Base-by-base conservation (phyloP, 495 filamentous ascomycete species). In the Letharia lupina region DNA sequence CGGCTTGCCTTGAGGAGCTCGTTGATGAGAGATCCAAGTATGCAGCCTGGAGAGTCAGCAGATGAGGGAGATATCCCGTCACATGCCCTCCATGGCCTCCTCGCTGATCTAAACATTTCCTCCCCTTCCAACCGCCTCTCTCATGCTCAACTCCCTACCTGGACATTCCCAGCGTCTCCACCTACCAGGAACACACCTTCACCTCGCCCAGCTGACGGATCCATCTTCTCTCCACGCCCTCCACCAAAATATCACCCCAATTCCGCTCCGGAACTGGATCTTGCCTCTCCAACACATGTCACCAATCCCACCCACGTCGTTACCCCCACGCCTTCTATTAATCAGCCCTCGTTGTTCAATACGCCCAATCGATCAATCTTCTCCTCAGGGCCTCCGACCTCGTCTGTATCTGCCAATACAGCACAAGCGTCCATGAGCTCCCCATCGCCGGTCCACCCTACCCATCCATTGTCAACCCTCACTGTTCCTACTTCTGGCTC, bases 361-460 rank as follows among this genome's bases (percentile, higher is more conserved):
- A 73, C 73, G 16, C 73, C 75, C 23, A 70, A 64, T 47, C 69
- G 73, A 16, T 76, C 75, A 23, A 76, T 77, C 61, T 76, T 77
- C 68, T 71, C 74, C n/a, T 74, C 74, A 9, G 74, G 74, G 37
- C 74, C 75, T 52, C 75, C 75, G 12, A 76, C 74, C 16, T 72
- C 74, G 35, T 76, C 74, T 4, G 40, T 76, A 10, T 76, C 74
- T 2, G 72, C 68, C 52, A 76, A 73, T 44, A 73, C 69, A 20
- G 74, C 74, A 40, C 74, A 75, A 66, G 74, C 74, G 20, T 75
- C 74, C 28, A 74, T 76, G 72, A 75, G 72, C 45, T 65, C 73
- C 52, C 70, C 74, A 4, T 61, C 65, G 11, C 69, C 72, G 11
- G 62, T 69, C 15, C 70, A 67, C 52, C 68, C 70, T 42, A 50